Evolutionary conservation across 192 early-diverging fungal genomes (phyloP).

Genomic region (Backusella macrospora): DNA sequence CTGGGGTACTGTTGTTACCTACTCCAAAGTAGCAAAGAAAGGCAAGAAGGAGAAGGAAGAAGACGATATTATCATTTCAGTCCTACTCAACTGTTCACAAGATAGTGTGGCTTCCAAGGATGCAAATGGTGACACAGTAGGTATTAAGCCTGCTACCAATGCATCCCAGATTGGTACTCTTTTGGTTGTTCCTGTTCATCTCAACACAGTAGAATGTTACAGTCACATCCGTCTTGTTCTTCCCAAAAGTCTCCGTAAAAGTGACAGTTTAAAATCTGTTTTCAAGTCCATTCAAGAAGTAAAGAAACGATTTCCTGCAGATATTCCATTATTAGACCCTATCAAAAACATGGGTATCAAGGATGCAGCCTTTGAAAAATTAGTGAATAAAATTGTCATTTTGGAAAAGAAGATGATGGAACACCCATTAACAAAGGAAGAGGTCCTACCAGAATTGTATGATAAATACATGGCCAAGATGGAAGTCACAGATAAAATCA

Average conservation of each 20-base stretch:
- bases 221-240: conserved; percentile 76
- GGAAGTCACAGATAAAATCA: conserved; percentile 60
- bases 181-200: conserved; percentile 72
- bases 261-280: conserved; percentile 60
- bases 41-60: conserved; percentile 34
- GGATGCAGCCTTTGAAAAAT: conserved; percentile 75
- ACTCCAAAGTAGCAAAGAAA: conserved; percentile 54
- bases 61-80: conserved; percentile 78
- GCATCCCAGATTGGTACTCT: conserved; percentile 38
- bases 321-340: conserved; percentile 88
- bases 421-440: conserved; percentile 60
- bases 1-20: conserved; percentile 88
- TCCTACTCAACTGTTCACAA: conserved; percentile 77
- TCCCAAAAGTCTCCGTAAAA: conserved; percentile 68
- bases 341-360: conserved; percentile 86
- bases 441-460: conserved; percentile 62
- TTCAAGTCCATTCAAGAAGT: conserved; percentile 73
- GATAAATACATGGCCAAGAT: conserved; percentile 69
- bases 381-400: conserved; percentile 72
- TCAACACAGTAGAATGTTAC: conserved; percentile 74
- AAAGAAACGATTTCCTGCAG: conserved; percentile 68
- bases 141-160: conserved; percentile 57
- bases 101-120: conserved; percentile 58
- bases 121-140: conserved; percentile 46
- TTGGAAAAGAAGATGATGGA: conserved; percentile 68